Conservation (phyloP, 495 filamentous ascomycete genomes). For the Acidomyces sp. region DNA sequence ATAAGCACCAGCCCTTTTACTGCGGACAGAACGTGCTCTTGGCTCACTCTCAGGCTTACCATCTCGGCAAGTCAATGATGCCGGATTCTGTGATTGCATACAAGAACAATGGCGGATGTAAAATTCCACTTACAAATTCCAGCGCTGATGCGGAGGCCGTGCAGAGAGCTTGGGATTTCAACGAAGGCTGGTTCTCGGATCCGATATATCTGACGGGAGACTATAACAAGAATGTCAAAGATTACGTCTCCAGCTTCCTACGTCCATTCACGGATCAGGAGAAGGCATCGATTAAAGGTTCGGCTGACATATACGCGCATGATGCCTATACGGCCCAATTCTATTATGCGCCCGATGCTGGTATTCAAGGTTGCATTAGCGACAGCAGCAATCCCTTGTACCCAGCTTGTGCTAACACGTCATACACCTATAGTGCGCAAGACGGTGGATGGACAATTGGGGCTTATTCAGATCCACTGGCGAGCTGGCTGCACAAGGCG, state of each 20-base stretch:
- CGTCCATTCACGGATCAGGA: conserved; percentile 20
- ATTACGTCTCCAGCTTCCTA: conserved; percentile 22
- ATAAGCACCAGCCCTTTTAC: conserved; percentile 24
- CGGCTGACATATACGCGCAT: conserved; percentile 25
- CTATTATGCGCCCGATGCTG: conserved; percentile 23
- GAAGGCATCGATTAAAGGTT: conserved; percentile 23
- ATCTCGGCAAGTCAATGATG: conserved; percentile 25
- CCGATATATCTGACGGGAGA: conserved; percentile 25
- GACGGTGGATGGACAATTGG: conserved; percentile 25
- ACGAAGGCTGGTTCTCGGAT: conserved; percentile 26
- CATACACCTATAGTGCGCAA: conserved; percentile 21
- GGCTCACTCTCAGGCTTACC: conserved; percentile 28
- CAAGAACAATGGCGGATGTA: conserved; percentile 32
- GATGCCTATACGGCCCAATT: conserved; percentile 27
- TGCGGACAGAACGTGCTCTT: conserved; percentile 31
- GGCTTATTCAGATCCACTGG: conserved; percentile 20
- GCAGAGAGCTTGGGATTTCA: conserved; percentile 27
- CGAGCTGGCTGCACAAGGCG: conserved; percentile 24
- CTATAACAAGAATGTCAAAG: conserved; percentile 21
- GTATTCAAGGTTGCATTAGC: conserved; percentile 20
- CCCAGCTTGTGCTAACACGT: conserved; percentile 22
- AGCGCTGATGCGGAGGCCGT: conserved; percentile 19
- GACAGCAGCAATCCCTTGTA: conserved; percentile 21
- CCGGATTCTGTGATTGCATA: conserved; percentile 26
- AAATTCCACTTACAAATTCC: conserved; percentile 23